phyloP scores from a whole-genome alignment of 2,329 filamentous ascomycete genomes.

The Intubia oerlemansii region DNA sequence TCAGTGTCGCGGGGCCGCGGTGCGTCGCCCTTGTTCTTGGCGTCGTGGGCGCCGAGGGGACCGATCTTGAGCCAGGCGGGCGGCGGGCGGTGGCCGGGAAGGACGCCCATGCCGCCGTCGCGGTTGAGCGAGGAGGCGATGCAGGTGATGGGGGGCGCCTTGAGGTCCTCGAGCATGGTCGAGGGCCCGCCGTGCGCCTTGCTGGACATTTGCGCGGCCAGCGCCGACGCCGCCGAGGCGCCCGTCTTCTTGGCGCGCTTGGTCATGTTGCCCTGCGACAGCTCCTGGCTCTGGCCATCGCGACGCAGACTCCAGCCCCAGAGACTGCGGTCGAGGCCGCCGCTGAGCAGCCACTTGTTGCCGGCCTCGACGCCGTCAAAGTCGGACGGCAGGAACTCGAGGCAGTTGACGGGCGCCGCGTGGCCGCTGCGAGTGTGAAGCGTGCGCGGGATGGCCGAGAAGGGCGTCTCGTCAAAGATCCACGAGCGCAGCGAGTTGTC shows the following conservation, averaged over 20 bases:
- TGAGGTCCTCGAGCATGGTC: slow-evolving; percentile 51
- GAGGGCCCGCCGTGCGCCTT: slow-evolving; percentile 23
- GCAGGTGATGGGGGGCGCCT: slow-evolving; percentile 78
- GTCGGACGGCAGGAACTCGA: slow-evolving; percentile 70
- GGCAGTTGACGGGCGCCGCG: slow-evolving; percentile 60
- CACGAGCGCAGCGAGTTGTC: slow-evolving; percentile 92
- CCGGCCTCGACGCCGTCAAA: slow-evolving; percentile 75
- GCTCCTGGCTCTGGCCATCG: slow-evolving; percentile 80
- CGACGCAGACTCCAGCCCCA: slow-evolving; percentile 94
- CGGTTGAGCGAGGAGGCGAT: slow-evolving; percentile 84
- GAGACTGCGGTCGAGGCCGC: slow-evolving; percentile 70
- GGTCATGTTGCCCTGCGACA: slow-evolving; percentile 76
- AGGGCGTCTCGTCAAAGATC: slow-evolving; percentile 88
- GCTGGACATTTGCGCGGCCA: slow-evolving; percentile 22
- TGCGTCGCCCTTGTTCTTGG: slow-evolving; percentile 21
- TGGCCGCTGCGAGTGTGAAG: slow-evolving; percentile 78
- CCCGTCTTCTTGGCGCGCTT: slow-evolving; percentile 79
- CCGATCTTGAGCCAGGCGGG: slow-evolving; percentile 52
- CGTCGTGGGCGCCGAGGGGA: not conserved
- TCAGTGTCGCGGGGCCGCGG: slow-evolving; percentile 41
- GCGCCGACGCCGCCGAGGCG: slow-evolving; percentile 35
- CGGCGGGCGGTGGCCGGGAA: slow-evolving; percentile 55
- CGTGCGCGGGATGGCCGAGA: slow-evolving; percentile 66
- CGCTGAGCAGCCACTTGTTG: slow-evolving; percentile 88
- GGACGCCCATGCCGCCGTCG: slow-evolving; percentile 78